Evolutionary conservation across 2,329 filamentous ascomycete genomes (phyloP).

Genomic region (Penicillium hesseltinei): DNA sequence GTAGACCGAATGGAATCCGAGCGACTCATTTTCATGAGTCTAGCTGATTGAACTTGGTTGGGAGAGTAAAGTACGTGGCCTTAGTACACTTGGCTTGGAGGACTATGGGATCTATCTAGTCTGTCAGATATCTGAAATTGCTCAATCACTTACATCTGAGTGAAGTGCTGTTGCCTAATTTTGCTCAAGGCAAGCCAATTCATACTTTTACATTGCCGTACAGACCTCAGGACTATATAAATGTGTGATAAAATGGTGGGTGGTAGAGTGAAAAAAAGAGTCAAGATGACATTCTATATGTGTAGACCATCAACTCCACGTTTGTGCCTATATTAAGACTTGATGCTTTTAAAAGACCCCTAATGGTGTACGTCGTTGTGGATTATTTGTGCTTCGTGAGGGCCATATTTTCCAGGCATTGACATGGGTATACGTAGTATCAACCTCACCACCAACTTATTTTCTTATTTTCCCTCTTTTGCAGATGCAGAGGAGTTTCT

Average conservation of each 20-base stretch:
- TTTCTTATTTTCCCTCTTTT: not conserved
- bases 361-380: not conserved
- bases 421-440: not conserved
- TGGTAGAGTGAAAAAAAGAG: too few species aligned
- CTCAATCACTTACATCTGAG: not conserved
- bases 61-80: not conserved
- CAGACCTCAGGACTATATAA: not conserved
- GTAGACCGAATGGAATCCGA: not conserved
- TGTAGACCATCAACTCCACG: not conserved
- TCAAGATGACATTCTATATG: not conserved
- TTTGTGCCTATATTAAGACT: too few species aligned
- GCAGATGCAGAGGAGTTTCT: not conserved
- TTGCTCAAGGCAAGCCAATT: not conserved
- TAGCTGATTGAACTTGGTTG: not conserved
- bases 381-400: not conserved
- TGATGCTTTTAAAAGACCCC: not conserved
- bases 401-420: not conserved
- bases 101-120: not conserved
- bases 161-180: not conserved
- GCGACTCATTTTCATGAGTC: not conserved
- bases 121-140: not conserved
- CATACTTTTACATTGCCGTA: not conserved
- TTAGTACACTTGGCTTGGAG: not conserved
- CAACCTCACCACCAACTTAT: not conserved
- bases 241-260: not conserved